These are phyloP conservation scores for Coemansia sp. DNA, from an alignment of 192 early-diverging fungal species.

Conservation along the genomic window DNA sequence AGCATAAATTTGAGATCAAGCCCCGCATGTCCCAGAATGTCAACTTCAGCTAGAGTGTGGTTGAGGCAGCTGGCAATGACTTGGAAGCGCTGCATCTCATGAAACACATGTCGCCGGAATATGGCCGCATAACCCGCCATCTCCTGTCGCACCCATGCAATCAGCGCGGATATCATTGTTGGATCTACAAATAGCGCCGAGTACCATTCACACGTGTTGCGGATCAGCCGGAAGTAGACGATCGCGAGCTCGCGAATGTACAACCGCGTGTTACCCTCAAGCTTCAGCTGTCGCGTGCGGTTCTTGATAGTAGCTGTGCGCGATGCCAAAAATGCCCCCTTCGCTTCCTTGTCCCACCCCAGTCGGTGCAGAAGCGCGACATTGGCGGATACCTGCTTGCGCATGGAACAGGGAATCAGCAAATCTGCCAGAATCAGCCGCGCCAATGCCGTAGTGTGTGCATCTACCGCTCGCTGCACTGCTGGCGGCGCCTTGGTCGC, in stretches of 20 bases:
- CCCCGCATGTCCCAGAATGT: constrained; percentile 78
- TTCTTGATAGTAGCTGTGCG: constrained; percentile 74
- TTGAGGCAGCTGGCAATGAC: constrained; percentile 84
- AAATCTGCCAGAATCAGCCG: constrained; percentile 67
- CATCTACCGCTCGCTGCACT: constrained; percentile 27
- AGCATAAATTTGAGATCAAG: constrained; percentile 83
- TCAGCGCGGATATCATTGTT: constrained; percentile 87
- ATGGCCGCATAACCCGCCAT: constrained; percentile 80
- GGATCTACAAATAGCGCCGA: constrained; percentile 82
- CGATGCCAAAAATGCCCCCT: constrained; percentile 81
- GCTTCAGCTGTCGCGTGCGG: constrained; percentile 66
- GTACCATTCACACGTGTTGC: constrained; percentile 98
- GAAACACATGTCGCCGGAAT: constrained; percentile 90
- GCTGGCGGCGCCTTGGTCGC: constrained; percentile 19
- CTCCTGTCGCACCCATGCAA: constrained; percentile 89
- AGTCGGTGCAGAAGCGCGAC: constrained; percentile 80
- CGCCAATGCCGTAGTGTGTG: constrained; percentile 52
- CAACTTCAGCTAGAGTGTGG: constrained; percentile 72
- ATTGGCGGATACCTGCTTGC: constrained; percentile 74
- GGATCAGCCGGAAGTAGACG: constrained; percentile 86
- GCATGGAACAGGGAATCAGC: constrained; percentile 76
- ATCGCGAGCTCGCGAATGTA: constrained; percentile 86
- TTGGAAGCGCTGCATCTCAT: constrained; percentile 69
- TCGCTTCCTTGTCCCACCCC: constrained; percentile 62
- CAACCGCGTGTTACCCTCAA: constrained; percentile 83